Conservation (phyloP, 1,284 basidiomycete genomes). For the Cryptococcus amylolentus region DNA sequence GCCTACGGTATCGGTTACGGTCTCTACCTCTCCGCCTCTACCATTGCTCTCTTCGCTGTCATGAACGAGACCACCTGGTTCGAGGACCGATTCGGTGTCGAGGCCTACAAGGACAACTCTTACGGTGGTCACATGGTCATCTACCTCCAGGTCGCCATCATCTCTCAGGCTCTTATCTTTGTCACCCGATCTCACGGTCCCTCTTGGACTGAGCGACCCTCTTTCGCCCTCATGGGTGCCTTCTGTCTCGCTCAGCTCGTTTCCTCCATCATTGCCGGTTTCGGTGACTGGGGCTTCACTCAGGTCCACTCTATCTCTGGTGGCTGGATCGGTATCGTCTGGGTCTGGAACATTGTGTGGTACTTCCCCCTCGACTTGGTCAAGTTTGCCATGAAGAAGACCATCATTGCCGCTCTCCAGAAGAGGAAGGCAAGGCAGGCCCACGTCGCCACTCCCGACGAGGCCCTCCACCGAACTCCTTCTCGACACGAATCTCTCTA, state of each 20-base stretch:
- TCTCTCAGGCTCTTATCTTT: constrained; percentile 97
- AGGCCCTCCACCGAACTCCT: constrained; percentile 69
- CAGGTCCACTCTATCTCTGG: constrained; percentile 71
- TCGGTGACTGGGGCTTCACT: constrained; percentile 88
- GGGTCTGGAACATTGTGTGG: constrained; percentile 95
- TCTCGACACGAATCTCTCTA: constrained; percentile 93
- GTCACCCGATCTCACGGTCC: constrained; percentile 92
- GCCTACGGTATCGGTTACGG: constrained; percentile 92
- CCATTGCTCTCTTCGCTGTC: constrained; percentile 75
- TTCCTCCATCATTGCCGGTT: constrained; percentile 91
- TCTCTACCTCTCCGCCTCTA: constrained; percentile 84
- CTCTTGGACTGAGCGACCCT: constrained; percentile 98
- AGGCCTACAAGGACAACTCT: constrained; percentile 54
- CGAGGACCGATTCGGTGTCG: constrained; percentile 77
- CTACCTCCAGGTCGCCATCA: constrained; percentile 86
- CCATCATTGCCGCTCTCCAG: constrained; percentile 78
- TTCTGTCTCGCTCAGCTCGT: constrained; percentile 91
- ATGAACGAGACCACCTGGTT: constrained; percentile 88
- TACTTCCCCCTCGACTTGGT: constrained; percentile 90
- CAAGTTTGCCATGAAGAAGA: constrained; percentile 94
- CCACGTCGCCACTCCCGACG: constrained; percentile 52
- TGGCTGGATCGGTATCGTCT: constrained; percentile 95
- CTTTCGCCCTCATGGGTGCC: constrained; percentile 78
- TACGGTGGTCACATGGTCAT: constrained; percentile 58
- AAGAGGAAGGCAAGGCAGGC: constrained; percentile 59